Evolutionary conservation across 192 early-diverging fungal genomes (phyloP).

Genomic region (Backusella australiensis): DNA sequence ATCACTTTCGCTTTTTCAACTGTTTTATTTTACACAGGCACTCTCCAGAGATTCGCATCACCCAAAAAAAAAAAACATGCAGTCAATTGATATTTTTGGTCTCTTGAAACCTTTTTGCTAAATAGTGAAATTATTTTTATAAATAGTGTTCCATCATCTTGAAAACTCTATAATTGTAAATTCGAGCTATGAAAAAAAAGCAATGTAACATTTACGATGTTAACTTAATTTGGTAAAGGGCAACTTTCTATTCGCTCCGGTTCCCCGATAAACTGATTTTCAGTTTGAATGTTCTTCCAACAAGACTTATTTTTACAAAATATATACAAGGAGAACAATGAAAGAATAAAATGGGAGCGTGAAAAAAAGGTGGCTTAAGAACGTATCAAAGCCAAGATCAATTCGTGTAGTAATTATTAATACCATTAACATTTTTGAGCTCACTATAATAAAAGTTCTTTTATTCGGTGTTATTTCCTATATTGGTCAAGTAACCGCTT

Average conservation of each 20-base stretch:
- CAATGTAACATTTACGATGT: background rate
- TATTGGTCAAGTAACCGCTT: background rate
- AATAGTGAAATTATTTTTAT: background rate
- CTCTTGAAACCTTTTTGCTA: background rate
- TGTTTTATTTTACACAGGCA: background rate
- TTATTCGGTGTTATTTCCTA: background rate
- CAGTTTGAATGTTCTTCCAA: background rate
- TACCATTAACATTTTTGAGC: too few species aligned
- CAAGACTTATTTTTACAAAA: too few species aligned
- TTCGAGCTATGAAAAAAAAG: background rate
- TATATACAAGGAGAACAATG: too few species aligned
- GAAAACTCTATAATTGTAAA: constrained; percentile 2
- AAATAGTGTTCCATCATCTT: background rate
- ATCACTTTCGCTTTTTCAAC: too few species aligned
- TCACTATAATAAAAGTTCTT: too few species aligned
- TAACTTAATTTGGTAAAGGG: background rate
- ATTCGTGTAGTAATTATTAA: too few species aligned
- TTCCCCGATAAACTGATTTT: background rate
- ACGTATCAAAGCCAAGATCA: too few species aligned
- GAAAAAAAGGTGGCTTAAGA: too few species aligned
- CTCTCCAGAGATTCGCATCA: background rate
- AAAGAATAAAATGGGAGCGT: background rate
- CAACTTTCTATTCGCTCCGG: background rate
- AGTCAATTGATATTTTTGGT: too few species aligned
- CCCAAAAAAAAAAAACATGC: too few species aligned